Conservation (phyloP, 179 eudicot genomes). For the Heliamphora ciliata region DNA sequence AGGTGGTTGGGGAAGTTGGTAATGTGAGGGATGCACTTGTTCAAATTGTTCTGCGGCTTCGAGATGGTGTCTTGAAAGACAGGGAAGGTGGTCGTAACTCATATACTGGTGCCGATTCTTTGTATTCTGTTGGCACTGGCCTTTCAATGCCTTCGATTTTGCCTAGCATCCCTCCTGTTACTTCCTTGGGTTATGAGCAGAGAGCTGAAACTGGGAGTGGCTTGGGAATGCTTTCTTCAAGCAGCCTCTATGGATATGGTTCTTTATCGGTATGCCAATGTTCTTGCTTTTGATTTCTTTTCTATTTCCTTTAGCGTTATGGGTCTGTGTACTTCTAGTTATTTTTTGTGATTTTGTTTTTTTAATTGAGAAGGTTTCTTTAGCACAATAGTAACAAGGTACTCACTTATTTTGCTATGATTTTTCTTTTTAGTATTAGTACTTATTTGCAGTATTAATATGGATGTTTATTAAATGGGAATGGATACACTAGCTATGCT, state of each 20-base stretch:
- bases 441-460: neutral
- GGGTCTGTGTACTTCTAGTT: neutral
- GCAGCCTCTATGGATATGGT: slow-evolving; percentile 56
- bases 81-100: slow-evolving; percentile 44
- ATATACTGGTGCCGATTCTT: slow-evolving; percentile 48
- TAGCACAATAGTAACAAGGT: neutral
- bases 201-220: slow-evolving; percentile 60
- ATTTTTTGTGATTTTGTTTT: neutral
- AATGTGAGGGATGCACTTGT: slow-evolving; percentile 89
- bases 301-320: slow-evolving; percentile 1
- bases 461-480: neutral
- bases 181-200: slow-evolving; percentile 63
- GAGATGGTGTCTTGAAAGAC: slow-evolving; percentile 69
- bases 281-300: neutral
- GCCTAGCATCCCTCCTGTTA: slow-evolving; percentile 39
- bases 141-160: slow-evolving; percentile 52
- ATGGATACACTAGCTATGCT: neutral
- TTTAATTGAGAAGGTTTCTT: neutral
- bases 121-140: slow-evolving; percentile 43
- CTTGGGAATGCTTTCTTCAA: slow-evolving; percentile 44
- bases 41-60: slow-evolving; percentile 80
- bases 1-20: slow-evolving; percentile 80
- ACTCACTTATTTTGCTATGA: neutral
- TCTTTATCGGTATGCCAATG: slow-evolving; percentile 38
- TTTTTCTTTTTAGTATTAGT: neutral